A percentile compares a stretch with the other conserved stretches of the same genome.
Conservation (phyloP, 169 alveolate species). For the Babesia bigemina region DNA sequence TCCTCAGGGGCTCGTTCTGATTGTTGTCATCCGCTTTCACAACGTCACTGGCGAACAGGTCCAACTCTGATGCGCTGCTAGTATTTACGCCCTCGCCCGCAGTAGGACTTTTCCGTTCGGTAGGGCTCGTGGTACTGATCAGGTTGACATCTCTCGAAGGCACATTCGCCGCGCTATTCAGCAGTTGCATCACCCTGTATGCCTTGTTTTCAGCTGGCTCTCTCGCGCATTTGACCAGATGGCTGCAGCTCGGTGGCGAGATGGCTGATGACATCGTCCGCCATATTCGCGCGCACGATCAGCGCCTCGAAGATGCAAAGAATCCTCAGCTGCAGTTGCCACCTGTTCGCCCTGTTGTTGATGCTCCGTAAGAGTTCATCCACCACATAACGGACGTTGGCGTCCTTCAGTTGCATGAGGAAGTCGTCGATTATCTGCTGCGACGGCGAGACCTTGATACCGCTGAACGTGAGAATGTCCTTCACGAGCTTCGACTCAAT, state of each 20-base stretch:
- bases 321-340: constrained; percentile 61
- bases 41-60: neutral
- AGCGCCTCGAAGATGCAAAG: constrained; percentile 59
- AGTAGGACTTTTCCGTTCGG: neutral
- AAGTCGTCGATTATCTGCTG: constrained; percentile 59
- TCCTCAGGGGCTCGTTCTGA: neutral
- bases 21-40: neutral
- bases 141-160: neutral
- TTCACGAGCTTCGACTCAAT: constrained; percentile 50
- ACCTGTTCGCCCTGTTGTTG: constrained; percentile 47
- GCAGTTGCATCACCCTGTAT: constrained; percentile 34
- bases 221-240: constrained; percentile 53
- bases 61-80: neutral
- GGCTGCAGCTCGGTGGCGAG: constrained; percentile 38
- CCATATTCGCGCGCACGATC: constrained; percentile 21
- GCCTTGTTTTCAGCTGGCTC: constrained; percentile 50
- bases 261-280: neutral
- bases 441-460: constrained; percentile 65
- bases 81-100: neutral
- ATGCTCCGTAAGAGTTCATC: constrained; percentile 49
- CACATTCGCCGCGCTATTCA: constrained; percentile 1
- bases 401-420: constrained; percentile 31
- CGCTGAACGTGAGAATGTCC: constrained; percentile 64
- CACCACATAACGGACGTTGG: constrained; percentile 40
- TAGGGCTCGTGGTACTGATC: constrained; percentile 4